phyloP scores from a whole-genome alignment of 139 green algal species.

The Nannochloris sp. region DNA sequence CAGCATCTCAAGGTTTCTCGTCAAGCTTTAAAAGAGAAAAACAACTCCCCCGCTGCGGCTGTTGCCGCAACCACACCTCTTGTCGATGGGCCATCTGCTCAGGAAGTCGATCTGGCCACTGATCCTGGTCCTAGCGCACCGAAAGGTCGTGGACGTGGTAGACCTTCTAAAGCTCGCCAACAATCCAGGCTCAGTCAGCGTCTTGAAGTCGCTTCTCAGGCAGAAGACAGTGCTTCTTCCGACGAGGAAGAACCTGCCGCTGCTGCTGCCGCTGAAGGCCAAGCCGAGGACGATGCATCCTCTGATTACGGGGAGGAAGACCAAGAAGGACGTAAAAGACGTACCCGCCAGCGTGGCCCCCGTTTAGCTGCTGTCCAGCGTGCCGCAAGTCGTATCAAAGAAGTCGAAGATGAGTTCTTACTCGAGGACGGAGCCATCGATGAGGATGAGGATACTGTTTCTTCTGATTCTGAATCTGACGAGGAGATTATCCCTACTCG shows the following conservation, averaged over 20 bases:
- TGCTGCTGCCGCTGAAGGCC: neutral
- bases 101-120: neutral
- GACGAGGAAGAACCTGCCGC: neutral
- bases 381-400: neutral
- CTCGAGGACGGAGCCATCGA: neutral
- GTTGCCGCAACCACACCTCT: neutral
- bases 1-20: neutral
- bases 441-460: neutral
- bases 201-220: neutral
- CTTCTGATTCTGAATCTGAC: neutral
- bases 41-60: neutral
- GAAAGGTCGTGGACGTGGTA: neutral
- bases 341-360: neutral
- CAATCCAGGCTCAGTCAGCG: neutral
- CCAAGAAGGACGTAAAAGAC: neutral
- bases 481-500: neutral
- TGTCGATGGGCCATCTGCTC: neutral
- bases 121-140: neutral
- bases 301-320: neutral
- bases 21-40: neutral
- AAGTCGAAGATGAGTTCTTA: neutral
- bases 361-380: neutral
- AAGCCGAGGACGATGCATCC: neutral
- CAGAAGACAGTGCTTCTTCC: neutral
- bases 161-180: neutral